Evolutionary conservation across 164 flowering plant species (phyloP).

Genomic region (Amborella trichopoda): DNA sequence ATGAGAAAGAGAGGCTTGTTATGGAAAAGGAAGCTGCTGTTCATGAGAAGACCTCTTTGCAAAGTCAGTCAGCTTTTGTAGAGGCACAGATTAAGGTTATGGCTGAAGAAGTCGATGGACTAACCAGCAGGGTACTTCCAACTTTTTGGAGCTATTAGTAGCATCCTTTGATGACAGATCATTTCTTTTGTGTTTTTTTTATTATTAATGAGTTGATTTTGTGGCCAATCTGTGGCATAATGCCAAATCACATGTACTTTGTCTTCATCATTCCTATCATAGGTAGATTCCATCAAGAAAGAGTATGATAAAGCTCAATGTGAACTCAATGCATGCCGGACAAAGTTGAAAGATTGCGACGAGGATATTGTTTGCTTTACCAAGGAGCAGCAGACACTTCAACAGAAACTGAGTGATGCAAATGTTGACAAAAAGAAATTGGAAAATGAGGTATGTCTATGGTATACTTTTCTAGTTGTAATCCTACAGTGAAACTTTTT

Average conservation of each 20-base stretch:
- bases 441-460: slow-evolving; percentile 76
- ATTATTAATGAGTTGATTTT: too few relatives aligned
- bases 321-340: slow-evolving; percentile 42
- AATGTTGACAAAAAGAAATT: slow-evolving; percentile 74
- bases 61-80: slow-evolving; percentile 45
- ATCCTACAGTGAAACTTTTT: too few relatives aligned
- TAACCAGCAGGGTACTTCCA: slow-evolving; percentile 36
- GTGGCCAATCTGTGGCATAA: too few relatives aligned
- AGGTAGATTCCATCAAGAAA: slow-evolving; percentile 48
- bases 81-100: slow-evolving; percentile 42
- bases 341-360: slow-evolving; percentile 87
- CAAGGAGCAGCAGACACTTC: slow-evolving; percentile 77
- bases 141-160: background rate
- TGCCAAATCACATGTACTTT: too few relatives aligned
- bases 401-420: slow-evolving; percentile 52
- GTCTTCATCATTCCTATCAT: slow-evolving; percentile 2
- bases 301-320: slow-evolving; percentile 48
- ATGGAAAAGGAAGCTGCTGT: slow-evolving; percentile 89
- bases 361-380: slow-evolving; percentile 54
- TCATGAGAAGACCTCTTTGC: slow-evolving; percentile 52
- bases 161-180: too few relatives aligned
- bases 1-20: slow-evolving; percentile 69
- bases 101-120: slow-evolving; percentile 43
- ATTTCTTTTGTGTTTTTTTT: too few relatives aligned
- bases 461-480: background rate